A percentile compares a stretch with the other conserved stretches of the same genome.
phyloP scores from a whole-genome alignment of 2,329 filamentous ascomycete genomes.

The Ramularia collo-cygni region DNA sequence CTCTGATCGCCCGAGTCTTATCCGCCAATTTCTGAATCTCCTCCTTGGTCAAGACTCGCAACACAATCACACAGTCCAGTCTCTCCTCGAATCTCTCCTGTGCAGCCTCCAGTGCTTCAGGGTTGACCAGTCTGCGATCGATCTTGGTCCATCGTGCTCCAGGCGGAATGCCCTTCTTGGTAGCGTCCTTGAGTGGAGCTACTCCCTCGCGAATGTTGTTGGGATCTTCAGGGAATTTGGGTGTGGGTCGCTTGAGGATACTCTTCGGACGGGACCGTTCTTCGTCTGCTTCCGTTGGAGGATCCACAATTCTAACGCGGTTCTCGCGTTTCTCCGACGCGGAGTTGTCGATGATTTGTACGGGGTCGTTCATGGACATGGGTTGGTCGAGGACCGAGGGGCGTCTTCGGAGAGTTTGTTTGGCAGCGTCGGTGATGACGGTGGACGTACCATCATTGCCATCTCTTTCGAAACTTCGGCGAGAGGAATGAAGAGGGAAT shows the following conservation, averaged over 20 bases:
- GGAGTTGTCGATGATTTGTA: constrained; percentile 30
- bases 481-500: constrained; percentile 12
- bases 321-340: constrained; percentile 29
- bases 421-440: constrained; percentile 8
- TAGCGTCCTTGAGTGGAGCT: constrained; percentile 75
- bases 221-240: constrained; percentile 78
- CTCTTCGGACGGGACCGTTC: constrained; percentile 66
- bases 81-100: constrained; percentile 87
- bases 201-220: constrained; percentile 83
- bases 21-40: constrained; percentile 84
- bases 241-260: constrained; percentile 76
- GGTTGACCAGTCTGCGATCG: constrained; percentile 79
- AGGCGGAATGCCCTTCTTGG: constrained; percentile 39
- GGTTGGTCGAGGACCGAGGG: constrained; percentile 28
- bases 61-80: constrained; percentile 88
- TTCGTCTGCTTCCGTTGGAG: constrained; percentile 58
- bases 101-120: constrained; percentile 75
- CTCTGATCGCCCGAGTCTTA: constrained; percentile 73
- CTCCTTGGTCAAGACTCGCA: constrained; percentile 77
- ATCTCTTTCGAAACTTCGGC: constrained; percentile 20
- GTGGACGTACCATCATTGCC: too few species aligned
- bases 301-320: constrained; percentile 59
- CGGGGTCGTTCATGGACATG: constrained; percentile 21
- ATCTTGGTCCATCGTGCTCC: constrained; percentile 93
- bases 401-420: constrained; percentile 20